Conservation (phyloP, 2,329 filamentous ascomycete species). For the Pseudopithomyces chartarum region DNA sequence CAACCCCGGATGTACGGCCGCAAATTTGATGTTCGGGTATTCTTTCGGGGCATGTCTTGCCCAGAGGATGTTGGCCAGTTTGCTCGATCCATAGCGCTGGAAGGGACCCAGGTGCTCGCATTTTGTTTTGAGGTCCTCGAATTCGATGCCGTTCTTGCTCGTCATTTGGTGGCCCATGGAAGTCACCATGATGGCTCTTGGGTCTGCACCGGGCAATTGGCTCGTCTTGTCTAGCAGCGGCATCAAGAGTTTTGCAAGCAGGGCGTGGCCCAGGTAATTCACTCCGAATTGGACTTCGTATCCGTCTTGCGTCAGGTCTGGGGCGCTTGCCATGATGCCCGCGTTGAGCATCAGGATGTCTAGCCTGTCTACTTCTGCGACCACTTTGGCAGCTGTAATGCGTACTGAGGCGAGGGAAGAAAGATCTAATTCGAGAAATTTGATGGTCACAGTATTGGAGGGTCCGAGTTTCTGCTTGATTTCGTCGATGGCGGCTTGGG, state of each 20-base stretch:
- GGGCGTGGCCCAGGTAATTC: slow-evolving; percentile 52
- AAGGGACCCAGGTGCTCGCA: slow-evolving; percentile 26
- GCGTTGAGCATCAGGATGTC: slow-evolving; percentile 51
- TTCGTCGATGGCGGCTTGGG: slow-evolving; percentile 36
- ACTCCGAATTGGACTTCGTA: slow-evolving; percentile 53
- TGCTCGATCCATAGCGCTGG: slow-evolving; percentile 51
- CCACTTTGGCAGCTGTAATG: slow-evolving; percentile 15
- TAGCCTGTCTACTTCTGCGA: slow-evolving; percentile 28
- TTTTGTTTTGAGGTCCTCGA: slow-evolving; percentile 21
- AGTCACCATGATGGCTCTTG: slow-evolving; percentile 48
- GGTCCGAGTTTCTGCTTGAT: slow-evolving; percentile 26
- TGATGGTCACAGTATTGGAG: slow-evolving; percentile 16
- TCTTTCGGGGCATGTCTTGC: slow-evolving; percentile 42
- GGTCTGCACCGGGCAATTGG: slow-evolving; percentile 37
- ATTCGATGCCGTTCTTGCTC: slow-evolving; percentile 10
- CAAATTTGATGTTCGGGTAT: slow-evolving; percentile 47
- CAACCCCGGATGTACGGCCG: slow-evolving; percentile 51
- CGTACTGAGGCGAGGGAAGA: slow-evolving; percentile 20
- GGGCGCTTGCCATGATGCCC: slow-evolving; percentile 37
- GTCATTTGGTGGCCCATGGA: slow-evolving; percentile 7
- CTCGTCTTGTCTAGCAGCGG: slow-evolving; percentile 42
- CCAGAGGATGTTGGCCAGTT: slow-evolving; percentile 54
- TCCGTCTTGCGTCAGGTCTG: slow-evolving; percentile 46
- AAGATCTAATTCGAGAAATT: slow-evolving; percentile 20
- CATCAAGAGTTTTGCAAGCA: slow-evolving; percentile 48